Evolutionary conservation across 768 basidiomycete species (phyloP).

Genomic region (Pulveroboletus sp.): DNA sequence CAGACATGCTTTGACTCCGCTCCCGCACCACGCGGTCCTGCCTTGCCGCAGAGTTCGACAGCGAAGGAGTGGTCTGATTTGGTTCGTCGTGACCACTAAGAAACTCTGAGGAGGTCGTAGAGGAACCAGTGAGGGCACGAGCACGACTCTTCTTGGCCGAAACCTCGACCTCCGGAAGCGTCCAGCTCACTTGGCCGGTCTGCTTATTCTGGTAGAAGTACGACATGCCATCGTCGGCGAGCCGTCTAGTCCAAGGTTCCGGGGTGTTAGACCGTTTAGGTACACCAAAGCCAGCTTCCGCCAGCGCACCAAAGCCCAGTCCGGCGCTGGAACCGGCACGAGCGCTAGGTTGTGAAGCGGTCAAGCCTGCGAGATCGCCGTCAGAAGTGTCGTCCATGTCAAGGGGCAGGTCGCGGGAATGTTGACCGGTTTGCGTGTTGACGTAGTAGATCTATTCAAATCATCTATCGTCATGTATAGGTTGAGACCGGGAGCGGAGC

Average conservation of each 20-base stretch:
- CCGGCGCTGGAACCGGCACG: conserved; percentile 52
- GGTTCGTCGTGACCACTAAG: conserved; percentile 20
- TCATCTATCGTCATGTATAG: neutral
- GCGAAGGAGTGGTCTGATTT: conserved; percentile 24
- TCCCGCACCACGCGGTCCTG: conserved; percentile 23
- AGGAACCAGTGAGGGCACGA: conserved; percentile 32
- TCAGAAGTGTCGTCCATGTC: conserved; percentile 66
- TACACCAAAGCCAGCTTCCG: conserved; percentile 56
- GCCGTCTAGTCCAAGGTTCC: conserved; percentile 77
- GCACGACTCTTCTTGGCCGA: conserved; percentile 27
- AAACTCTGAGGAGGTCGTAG: conserved; percentile 30
- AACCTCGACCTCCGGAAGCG: conserved; percentile 46
- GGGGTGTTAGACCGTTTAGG: conserved; percentile 57
- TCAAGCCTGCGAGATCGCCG: conserved; percentile 55
- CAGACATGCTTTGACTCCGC: conserved; percentile 30
- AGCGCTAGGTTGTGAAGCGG: conserved; percentile 49
- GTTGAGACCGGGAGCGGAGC: neutral
- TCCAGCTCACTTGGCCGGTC: conserved; percentile 67
- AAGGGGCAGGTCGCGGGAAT: conserved; percentile 76
- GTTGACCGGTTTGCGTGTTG: conserved; percentile 83
- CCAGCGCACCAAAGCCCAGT: conserved; percentile 39
- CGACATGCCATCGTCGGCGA: conserved; percentile 78
- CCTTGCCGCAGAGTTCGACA: conserved; percentile 34
- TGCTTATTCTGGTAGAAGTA: conserved; percentile 75
- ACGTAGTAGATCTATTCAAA: conserved; percentile 83